These are phyloP conservation scores for Neurospora hispaniola DNA, from an alignment of 495 filamentous ascomycete genomes.

Conservation along the genomic window DNA sequence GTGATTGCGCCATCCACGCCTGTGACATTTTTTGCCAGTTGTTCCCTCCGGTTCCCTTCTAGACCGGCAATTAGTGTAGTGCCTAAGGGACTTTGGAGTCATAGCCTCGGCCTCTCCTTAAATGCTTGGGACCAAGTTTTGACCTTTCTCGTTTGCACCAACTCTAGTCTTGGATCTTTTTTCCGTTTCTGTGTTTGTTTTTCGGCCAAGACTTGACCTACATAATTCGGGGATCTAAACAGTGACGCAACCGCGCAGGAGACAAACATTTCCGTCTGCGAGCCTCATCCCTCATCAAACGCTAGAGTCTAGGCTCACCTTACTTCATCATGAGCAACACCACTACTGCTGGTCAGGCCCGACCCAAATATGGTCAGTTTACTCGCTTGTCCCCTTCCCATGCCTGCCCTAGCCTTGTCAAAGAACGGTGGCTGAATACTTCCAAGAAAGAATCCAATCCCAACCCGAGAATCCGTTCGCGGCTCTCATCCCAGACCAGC, in stretches of 20 bases:
- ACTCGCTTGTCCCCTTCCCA: background rate
- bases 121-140: background rate
- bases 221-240: background rate
- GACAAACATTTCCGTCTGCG: background rate
- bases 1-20: slow-evolving; percentile 26
- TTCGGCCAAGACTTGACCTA: background rate
- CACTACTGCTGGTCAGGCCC: slow-evolving; percentile 4
- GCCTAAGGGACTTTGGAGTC: background rate
- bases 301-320: background rate
- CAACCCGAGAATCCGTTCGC: slow-evolving; percentile 93
- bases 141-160: background rate
- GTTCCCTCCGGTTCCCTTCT: background rate
- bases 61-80: background rate
- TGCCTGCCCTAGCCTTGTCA: background rate
- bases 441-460: slow-evolving; percentile 44
- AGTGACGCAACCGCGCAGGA: background rate
- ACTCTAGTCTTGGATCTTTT: background rate
- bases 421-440: slow-evolving; percentile 43
- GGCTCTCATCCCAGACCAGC: slow-evolving; percentile 73
- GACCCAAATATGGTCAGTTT: slow-evolving; percentile 33
- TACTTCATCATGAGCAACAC: slow-evolving; percentile 8
- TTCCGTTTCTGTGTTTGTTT: background rate
- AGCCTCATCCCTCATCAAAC: background rate
- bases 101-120: background rate
- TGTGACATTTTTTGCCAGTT: slow-evolving; percentile 7